Conservation (phyloP, 2,329 filamentous ascomycete species). For the Fusarium torreyae region DNA sequence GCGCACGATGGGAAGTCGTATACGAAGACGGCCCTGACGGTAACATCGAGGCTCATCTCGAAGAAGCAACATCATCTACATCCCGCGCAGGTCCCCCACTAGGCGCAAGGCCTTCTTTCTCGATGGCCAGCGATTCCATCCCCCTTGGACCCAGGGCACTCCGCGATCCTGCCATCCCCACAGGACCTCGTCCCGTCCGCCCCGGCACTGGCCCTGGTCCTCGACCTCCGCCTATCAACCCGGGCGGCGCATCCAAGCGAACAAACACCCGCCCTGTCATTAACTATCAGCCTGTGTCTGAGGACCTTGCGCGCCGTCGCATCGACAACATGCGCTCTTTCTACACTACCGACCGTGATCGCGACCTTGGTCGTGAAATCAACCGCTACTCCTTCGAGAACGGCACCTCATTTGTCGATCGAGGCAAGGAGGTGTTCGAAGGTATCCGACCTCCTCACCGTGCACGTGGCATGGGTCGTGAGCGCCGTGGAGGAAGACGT, state of each 20-base stretch:
- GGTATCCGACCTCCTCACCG: constrained; percentile 74
- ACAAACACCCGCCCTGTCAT: constrained; percentile 63
- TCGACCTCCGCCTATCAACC: constrained; percentile 38
- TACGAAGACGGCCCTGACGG: constrained; percentile 74
- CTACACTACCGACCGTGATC: constrained; percentile 60
- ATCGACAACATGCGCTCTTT: constrained; percentile 69
- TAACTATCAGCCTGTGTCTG: constrained; percentile 70
- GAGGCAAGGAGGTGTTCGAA: constrained; percentile 78
- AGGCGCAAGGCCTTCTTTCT: constrained; percentile 34
- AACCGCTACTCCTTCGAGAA: constrained; percentile 83
- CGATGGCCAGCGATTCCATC: constrained; percentile 53
- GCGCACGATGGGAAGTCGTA: constrained; percentile 77
- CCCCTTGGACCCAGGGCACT: constrained; percentile 56
- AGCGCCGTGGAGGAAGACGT: constrained; percentile 55
- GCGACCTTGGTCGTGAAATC: constrained; percentile 65
- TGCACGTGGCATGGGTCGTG: constrained; percentile 58
- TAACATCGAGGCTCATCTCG: constrained; percentile 68
- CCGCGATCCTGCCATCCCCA: constrained; percentile 44
- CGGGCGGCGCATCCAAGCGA: constrained; percentile 47
- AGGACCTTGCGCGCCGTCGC: constrained; percentile 75
- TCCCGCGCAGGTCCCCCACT: constrained; percentile 40
- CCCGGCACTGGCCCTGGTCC: constrained; percentile 52
- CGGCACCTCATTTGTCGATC: constrained; percentile 76
- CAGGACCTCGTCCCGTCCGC: constrained; percentile 59
- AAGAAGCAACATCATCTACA: constrained; percentile 46